phyloP scores from a whole-genome alignment of 345 rosid genomes.

The Stellera chamaejasme region DNA sequence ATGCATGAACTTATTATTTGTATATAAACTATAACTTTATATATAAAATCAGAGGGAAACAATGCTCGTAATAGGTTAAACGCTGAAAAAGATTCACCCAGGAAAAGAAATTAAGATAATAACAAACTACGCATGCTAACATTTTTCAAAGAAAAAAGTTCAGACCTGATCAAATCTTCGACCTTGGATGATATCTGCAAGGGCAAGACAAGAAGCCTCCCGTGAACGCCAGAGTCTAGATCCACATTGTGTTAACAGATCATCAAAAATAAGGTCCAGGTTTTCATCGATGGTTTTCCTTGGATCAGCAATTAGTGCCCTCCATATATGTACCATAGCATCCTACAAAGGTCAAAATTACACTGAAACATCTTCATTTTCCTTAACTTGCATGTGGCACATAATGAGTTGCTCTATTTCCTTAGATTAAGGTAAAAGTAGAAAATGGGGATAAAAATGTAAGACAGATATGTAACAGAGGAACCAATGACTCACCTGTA shows the following conservation, averaged over 20 bases:
- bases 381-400: too few species aligned
- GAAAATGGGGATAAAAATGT: too few species aligned
- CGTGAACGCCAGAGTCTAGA: conserved; percentile 96
- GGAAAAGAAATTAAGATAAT: neutral
- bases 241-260: conserved; percentile 71
- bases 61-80: too few species aligned
- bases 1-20: too few species aligned
- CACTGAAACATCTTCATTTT: neutral
- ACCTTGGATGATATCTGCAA: conserved; percentile 94
- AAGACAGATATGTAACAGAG: too few species aligned
- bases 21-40: too few species aligned
- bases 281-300: conserved; percentile 79
- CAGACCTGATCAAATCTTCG: conserved; percentile 79
- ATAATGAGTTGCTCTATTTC: too few species aligned
- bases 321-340: conserved; percentile 98
- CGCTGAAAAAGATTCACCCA: neutral
- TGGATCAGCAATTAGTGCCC: conserved; percentile 74
- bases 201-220: conserved; percentile 93
- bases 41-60: too few species aligned
- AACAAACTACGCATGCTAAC: too few species aligned
- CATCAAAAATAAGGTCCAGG: conserved; percentile 74
- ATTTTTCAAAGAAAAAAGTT: conserved; percentile 10
- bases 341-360: conserved; percentile 43
- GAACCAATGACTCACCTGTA: conserved; percentile 48
- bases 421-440: too few species aligned